Evolutionary conservation across 1,139 yeast genomes (phyloP).

Genomic region (Blastobotrys serpentis): DNA sequence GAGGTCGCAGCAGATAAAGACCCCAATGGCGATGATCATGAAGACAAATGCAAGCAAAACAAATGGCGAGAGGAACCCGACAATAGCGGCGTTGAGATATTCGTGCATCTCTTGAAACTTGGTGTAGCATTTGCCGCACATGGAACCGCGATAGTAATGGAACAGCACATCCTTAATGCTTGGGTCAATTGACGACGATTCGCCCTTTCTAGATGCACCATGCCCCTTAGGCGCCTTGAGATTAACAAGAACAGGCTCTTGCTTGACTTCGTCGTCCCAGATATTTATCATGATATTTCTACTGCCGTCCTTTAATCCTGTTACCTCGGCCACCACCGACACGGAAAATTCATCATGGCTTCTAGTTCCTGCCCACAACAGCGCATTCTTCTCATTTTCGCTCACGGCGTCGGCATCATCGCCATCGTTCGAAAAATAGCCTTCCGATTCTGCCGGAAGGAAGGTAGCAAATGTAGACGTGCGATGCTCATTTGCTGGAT

Average conservation of each 20-base stretch:
- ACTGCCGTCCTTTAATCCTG: neutral
- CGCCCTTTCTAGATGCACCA: neutral
- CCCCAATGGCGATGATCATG: conserved; percentile 24
- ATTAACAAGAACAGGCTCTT: neutral
- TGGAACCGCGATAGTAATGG: conserved; percentile 28
- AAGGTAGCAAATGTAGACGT: conserved; percentile 26
- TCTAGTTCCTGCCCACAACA: conserved; percentile 7
- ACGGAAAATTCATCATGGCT: neutral
- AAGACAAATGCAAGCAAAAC: conserved; percentile 25
- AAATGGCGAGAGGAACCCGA: conserved; percentile 30
- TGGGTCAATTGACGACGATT: conserved; percentile 6
- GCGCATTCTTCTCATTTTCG: neutral
- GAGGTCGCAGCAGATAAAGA: conserved; percentile 22
- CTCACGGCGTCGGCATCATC: neutral
- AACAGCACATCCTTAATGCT: conserved; percentile 18
- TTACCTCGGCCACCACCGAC: conserved; percentile 6
- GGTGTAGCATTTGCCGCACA: conserved; percentile 17
- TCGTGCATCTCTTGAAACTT: conserved; percentile 23
- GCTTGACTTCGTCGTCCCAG: neutral
- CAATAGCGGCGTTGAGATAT: conserved; percentile 23
- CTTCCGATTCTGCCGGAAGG: conserved; percentile 21
- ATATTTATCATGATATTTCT: neutral
- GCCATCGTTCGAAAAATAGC: conserved; percentile 16
- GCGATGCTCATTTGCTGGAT: conserved; percentile 20
- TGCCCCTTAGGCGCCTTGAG: neutral